Percentiles rank a stretch among this genome's conserved stretches.
These are phyloP conservation scores for Thalia dealbata DNA, from an alignment of 176 grass and related monocot genomes.

Conservation along the genomic window DNA sequence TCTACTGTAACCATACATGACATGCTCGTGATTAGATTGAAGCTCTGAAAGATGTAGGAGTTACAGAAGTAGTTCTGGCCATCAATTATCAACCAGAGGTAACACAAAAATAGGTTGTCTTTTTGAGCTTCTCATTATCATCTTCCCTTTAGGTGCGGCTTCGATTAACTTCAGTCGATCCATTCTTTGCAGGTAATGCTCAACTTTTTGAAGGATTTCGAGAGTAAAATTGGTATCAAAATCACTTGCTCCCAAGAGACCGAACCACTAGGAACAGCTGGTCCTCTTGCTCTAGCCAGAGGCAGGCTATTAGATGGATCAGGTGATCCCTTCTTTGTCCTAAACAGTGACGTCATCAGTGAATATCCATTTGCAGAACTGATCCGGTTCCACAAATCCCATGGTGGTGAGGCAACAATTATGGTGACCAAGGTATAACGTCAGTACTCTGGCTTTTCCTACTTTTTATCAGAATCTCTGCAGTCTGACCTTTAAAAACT, in stretches of 20 bases:
- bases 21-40: background rate
- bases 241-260: constrained; percentile 7
- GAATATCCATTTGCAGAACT: background rate
- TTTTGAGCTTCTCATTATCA: background rate
- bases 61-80: constrained; percentile 1
- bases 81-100: constrained; percentile 12
- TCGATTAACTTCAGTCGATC: background rate
- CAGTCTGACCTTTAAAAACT: background rate
- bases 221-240: constrained; percentile 4
- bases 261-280: constrained; percentile 3
- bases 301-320: constrained; percentile 7
- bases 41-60: constrained; percentile 9
- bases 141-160: background rate
- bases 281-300: constrained; percentile 1
- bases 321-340: constrained; percentile 5
- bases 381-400: constrained; percentile 2
- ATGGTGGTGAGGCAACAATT: constrained; percentile 6
- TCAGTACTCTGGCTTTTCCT: background rate
- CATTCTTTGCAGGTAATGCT: background rate
- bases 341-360: constrained; percentile 10
- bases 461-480: background rate
- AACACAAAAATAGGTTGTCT: background rate
- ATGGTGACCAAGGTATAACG: constrained; percentile 10
- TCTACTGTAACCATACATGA: background rate
- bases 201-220: constrained; percentile 3